Conservation (phyloP, 2,329 filamentous ascomycete genomes). For the Colletotrichum sp. region DNA sequence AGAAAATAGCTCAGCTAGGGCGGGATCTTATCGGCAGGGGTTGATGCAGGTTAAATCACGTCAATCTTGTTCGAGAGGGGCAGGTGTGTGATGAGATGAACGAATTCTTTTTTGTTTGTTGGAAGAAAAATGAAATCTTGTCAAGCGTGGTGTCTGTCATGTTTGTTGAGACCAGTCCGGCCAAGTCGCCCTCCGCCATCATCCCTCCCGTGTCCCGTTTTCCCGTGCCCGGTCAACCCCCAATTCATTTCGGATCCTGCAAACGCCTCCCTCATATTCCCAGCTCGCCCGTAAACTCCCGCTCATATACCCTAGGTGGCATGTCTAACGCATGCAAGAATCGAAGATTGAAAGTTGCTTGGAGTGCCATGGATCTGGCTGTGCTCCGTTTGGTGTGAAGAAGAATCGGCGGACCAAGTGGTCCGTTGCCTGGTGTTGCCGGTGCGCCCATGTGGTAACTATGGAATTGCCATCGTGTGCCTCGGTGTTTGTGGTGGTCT, state of each 20-base stretch:
- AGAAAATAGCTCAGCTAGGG: background rate
- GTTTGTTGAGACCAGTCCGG: background rate
- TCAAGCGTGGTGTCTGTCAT: background rate
- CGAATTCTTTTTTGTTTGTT: background rate
- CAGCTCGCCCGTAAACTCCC: background rate
- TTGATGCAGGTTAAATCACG: background rate
- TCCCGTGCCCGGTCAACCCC: background rate
- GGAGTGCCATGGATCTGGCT: background rate
- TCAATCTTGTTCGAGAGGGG: background rate
- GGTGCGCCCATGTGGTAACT: background rate
- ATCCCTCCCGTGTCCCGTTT: background rate
- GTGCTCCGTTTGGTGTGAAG: background rate
- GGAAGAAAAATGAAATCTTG: background rate
- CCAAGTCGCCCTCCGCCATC: background rate
- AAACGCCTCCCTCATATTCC: background rate
- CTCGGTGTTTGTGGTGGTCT: background rate
- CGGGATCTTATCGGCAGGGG: background rate
- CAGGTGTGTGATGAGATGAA: background rate
- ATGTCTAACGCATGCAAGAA: conserved; percentile 6
- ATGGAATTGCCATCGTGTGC: background rate
- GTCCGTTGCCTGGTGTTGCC: background rate
- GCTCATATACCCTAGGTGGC: background rate
- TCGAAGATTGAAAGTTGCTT: background rate
- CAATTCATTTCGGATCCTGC: background rate
- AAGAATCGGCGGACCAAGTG: background rate